Base-by-base conservation (phyloP, 306 rosid species). In the Abrus pulchellus region DNA sequence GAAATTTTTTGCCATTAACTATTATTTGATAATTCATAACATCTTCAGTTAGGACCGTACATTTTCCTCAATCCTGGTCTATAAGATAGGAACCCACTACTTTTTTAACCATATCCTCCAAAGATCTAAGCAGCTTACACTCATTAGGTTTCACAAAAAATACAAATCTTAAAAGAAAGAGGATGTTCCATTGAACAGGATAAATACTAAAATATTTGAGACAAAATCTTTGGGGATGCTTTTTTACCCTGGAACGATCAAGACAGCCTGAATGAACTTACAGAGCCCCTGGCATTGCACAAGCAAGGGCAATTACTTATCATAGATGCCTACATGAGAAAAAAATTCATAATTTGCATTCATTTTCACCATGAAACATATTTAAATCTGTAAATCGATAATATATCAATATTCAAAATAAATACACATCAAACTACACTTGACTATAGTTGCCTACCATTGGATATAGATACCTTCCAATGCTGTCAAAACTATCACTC, bases 361-460 rank as follows among this genome's bases (percentile, higher is more conserved):
- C 76, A 74, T 7, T 74, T 59, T 74, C 59, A 74, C 59, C 57
- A 30, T 32, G 30, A 9, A 12, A 69, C 30, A 68, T 68, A 50
- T 59, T 57, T 32, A 45, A 75, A 13, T 12, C 44, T 74, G n/a
- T 28, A 43, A 33, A n/a, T 43, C 29, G n/a, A 48, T 41, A 44
- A 52, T 52, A 44, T 59, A 75, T 60, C 48, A 60, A 47, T 32
- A 30, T 74, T 74, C 43, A 74, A 57, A 57, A 55, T n/a, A 61
- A 47, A 20, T n/a, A 28, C 34, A 61, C 3, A 32, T 49, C 70
- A 44, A 59, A 74, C 28, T 55, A 59, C 68, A 59, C 44, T 74
- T 47, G 49, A 44, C 49, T 44, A 56, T n/a, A 43, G 66, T 44
- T 43, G 7, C 45, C 57, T 30, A 12, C 66, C 65, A 40, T 72